Evolutionary conservation across 805 yeast genomes (phyloP), one percentile per base, ranked within the genome.

Genomic region (Cyberlindnera xylosilytica): DNA sequence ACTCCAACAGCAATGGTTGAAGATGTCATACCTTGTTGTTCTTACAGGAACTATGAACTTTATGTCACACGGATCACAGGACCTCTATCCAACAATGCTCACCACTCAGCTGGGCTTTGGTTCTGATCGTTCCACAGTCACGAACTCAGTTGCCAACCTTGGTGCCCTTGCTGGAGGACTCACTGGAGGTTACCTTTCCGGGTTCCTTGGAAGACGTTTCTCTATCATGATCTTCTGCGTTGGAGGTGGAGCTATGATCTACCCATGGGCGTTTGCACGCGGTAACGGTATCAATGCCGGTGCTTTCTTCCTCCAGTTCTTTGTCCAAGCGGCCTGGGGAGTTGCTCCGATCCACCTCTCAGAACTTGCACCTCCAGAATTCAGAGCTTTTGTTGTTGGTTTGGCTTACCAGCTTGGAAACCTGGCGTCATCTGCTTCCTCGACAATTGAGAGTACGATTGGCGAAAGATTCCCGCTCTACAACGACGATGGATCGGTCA

Each of bases 251-350:
- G 79, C 79, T 2, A 60, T 79, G 52, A 70, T 79, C 41, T 81
- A 81, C 53, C 86, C 86, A 50, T 76, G 81, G 78, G 81, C 79
- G 1, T 76, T 69, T 61, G 55, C 75, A 53, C 34, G 70, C 59
- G 60, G 61, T 24, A 63, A 65, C 30, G 79, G 72, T n/a, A 71
- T 76, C 44, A 73, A 74, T 50, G 81, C 81, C 0, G 82, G 81
- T 46, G 83, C 65, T 1, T 79, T 79, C 58, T 78, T 76, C 63
- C 61, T 79, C 45, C 85, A 79, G 56, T 75, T 75, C 56, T 75
- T 73, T 45, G 84, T 81, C 40, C 84, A 79, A 63, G 86, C 86
- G 52, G 78, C 81, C 20, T 81, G 83, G 81, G 86, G 86, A 52
- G 79, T 78, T 31, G 68, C 75, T 41, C 86, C 86, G 40, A 69